Evolutionary conservation across 1,139 yeast genomes (phyloP).

Genomic region (Yamadazyma mexicana): DNA sequence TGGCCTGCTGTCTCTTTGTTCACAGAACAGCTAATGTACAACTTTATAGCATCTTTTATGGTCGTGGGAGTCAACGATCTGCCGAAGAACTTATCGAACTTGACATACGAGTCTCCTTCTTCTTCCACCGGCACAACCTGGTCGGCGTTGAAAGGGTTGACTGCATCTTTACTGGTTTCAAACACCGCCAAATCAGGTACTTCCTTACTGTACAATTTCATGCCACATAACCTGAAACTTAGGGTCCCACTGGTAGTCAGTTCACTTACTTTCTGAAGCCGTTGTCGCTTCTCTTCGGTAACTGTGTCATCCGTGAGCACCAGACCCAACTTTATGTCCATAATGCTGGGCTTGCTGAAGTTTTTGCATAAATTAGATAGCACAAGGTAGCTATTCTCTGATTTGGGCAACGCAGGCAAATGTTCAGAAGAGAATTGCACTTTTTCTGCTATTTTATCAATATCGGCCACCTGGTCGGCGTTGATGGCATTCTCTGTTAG

Average conservation of each 20-base stretch:
- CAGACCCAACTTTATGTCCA: conserved; percentile 84
- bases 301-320: conserved; percentile 65
- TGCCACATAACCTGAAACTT: conserved; percentile 81
- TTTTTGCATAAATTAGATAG: conserved; percentile 69
- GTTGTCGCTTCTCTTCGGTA: conserved; percentile 53
- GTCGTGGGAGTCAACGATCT: conserved; percentile 49
- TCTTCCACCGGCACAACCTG: conserved; percentile 10
- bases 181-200: conserved; percentile 16
- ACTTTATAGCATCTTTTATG: conserved; percentile 47
- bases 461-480: background rate
- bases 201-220: conserved; percentile 52
- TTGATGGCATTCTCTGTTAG: conserved; percentile 30
- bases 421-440: conserved; percentile 7
- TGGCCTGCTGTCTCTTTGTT: conserved; percentile 7
- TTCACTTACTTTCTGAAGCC: conserved; percentile 64
- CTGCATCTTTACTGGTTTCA: conserved; percentile 7
- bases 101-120: conserved; percentile 37
- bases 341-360: conserved; percentile 62
- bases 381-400: conserved; percentile 36
- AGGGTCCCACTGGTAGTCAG: conserved; percentile 80
- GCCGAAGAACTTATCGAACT: conserved; percentile 71
- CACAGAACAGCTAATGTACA: conserved; percentile 45
- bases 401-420: conserved; percentile 7
- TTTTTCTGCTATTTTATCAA: conserved; percentile 3
- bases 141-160: conserved; percentile 4